Evolutionary conservation across 2,329 filamentous ascomycete species (phyloP), one percentile per base, ranked within the genome.

Genomic region (Fusarium odoratissimum): DNA sequence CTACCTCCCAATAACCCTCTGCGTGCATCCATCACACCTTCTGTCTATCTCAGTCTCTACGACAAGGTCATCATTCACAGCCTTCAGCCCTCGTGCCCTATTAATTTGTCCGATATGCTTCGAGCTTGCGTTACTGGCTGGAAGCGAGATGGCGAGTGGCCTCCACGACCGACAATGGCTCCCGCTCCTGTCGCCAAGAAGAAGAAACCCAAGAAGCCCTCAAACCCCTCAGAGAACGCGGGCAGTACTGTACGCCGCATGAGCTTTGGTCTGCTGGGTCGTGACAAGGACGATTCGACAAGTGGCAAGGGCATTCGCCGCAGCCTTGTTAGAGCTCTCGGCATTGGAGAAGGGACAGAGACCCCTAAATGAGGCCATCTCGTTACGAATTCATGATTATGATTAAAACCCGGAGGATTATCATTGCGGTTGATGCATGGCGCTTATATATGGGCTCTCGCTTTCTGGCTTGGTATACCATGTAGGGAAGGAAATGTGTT

Each of bases 111-210:
- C 35, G 94, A 97, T 76, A 91, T 98, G 84, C 90, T 93, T 28
- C 88, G 90, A 14, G 90, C 93, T 17, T 93, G 95, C 73, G 95
- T 98, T 2, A 88, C 92, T 33, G 95, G 95, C 46, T 98, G 95
- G 95, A 97, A 97, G 81, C 88, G 93, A 44, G 94, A 96, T 76
- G 95, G 95, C 21, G 94, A 97, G 81, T 98, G 95, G 95, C 95
- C 95, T 8, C 94, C 23, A 77, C 87, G 51, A 75, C 85, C 49
- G 84, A 88, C 77, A 80, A 86, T 70, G 83, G 62, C 83, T 77
- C 67, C 81, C 74, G 40, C 73, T 16, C 77, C 83, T 8, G 81
- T 80, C 6, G 77, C 81, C 16, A 82, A 82, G 42, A 85, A 82
- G 74, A 85, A 81, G 79, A 85, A 82, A 59, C 61, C 60, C 71